Base-by-base conservation (phyloP, 78 protist species). In the Dictyostelium purpureum region DNA sequence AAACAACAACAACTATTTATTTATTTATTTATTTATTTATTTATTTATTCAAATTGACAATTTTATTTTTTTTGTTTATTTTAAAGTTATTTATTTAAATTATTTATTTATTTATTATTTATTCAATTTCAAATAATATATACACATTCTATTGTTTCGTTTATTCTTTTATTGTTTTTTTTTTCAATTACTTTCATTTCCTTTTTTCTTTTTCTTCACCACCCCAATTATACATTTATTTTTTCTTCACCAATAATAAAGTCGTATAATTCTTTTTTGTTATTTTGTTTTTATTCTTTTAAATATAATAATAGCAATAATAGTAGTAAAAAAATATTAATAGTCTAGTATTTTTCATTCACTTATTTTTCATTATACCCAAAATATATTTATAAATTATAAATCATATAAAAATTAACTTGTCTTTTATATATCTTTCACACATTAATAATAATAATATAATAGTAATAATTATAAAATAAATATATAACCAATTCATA, bases 91-190 rank as follows among this genome's bases (percentile, higher is more conserved):
- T 37, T 76, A 76, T 52, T 59, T 57, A 38, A 56, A 33, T 83
- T 83, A 56, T 71, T 83, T 71, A 56, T 71, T 70, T 83, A 54
- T 37, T 70, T 70, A 69, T 82, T 82, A 83, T 51, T 75, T 75
- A 51, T 51, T 75, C 6, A 45, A 47, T 19, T 26, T 47, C 77
- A 69, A 28, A 54, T 4, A 19, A 54, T 19, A 19, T 26, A n/a
- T 18, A 67, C n/a, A 67, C 76, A 67, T 26, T 10, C 12, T 59
- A 59, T 31, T 63, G 33, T 31, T 63, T 28, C 26, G 21, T 4
- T 31, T n/a, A 1, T 31, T 2, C 26, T 4, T 4, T 45, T 43
- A n/a, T 26, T 21, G 43, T 43, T n/a, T 71, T 38, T 43, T 42
- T 43, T 26, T 43, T 43, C 57, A 71, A 42, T 26, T 26, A 35